These are phyloP conservation scores for Alisma plantagoaquatica DNA, from an alignment of 106 monocot genomes.

Conservation along the genomic window DNA sequence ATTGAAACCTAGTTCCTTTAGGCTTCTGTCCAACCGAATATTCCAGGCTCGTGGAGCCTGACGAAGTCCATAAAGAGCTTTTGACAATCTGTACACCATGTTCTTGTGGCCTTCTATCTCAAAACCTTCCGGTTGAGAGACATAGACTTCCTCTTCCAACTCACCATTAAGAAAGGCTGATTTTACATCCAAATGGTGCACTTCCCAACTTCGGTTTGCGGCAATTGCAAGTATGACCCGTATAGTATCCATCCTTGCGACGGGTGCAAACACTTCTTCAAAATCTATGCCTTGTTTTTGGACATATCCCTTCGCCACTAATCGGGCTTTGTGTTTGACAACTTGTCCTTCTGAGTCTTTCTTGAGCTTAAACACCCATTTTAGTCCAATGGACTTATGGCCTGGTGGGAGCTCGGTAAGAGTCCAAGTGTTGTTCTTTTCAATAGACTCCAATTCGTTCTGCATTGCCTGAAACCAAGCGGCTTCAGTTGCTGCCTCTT, in stretches of 20 bases:
- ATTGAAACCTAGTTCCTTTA: no score
- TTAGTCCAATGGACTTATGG: neutral
- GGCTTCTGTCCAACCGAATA: no score
- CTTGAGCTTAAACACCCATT: slow-evolving; percentile 1
- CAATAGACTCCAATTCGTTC: neutral
- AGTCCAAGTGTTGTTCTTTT: neutral
- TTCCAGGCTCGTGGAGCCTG: no score
- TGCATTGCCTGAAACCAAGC: neutral
- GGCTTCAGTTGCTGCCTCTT: neutral
- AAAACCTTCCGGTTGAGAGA: no score
- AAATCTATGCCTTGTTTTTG: neutral
- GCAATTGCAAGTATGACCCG: neutral
- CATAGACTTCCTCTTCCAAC: no score
- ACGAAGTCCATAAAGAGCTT: no score
- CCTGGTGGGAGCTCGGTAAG: neutral
- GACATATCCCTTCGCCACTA: neutral
- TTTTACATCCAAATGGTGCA: slow-evolving; percentile 3
- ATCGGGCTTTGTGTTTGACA: neutral
- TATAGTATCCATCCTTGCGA: neutral
- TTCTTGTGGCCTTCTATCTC: no score
- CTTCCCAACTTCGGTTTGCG: neutral
- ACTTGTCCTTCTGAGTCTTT: neutral
- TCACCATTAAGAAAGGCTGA: no score
- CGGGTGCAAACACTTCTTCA: neutral
- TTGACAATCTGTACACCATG: no score